Conservation (phyloP, 73 alveolate genomes). For the Tetrahymena elliotti region DNA sequence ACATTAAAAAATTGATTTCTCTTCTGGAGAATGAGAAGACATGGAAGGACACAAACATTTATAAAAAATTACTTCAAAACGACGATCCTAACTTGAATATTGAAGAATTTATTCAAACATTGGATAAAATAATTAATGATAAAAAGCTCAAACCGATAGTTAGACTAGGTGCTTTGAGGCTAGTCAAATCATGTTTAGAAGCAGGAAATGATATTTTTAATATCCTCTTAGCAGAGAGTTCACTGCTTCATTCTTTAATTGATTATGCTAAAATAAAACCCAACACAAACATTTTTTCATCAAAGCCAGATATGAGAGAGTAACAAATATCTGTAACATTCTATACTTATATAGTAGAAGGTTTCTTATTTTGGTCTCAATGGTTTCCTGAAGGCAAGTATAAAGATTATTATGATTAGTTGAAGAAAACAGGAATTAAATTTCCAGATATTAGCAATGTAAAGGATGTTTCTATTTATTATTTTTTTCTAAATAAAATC, state of each 20-base stretch:
- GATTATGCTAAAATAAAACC: neutral
- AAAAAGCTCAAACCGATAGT: neutral
- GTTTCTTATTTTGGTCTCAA: neutral
- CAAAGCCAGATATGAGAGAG: neutral
- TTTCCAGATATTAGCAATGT: neutral
- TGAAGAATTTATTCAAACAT: neutral
- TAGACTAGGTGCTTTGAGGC: neutral
- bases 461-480: neutral
- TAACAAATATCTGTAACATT: neutral
- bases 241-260: neutral
- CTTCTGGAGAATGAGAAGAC: neutral
- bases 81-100: neutral
- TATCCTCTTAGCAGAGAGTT: neutral
- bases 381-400: neutral
- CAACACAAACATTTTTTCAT: neutral
- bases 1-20: neutral
- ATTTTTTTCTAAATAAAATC: neutral
- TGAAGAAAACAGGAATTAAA: neutral
- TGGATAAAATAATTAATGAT: neutral
- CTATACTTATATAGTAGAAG: neutral
- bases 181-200: neutral
- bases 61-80: neutral
- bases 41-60: neutral
- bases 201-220: neutral
- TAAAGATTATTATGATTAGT: neutral